Evolutionary conservation across 306 rosid genomes (phyloP).

Genomic region (Malus asiatica): DNA sequence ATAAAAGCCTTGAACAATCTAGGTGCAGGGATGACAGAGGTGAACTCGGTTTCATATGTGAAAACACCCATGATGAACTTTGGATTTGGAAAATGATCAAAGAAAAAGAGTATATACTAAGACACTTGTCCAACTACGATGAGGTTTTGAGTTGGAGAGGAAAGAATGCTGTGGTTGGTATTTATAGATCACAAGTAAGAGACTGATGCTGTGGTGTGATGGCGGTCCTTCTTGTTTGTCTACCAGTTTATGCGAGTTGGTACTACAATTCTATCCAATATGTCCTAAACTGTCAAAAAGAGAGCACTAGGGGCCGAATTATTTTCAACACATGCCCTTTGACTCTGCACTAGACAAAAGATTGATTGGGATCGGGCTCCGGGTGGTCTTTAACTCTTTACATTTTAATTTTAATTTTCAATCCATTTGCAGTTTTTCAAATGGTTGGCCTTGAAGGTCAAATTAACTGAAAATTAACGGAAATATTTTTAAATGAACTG

Average conservation of each 20-base stretch:
- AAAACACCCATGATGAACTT: slow-evolving; percentile 13
- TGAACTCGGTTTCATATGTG: slow-evolving; percentile 16
- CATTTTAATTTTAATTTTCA: neutral
- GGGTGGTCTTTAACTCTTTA: neutral
- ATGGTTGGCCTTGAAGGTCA: no score
- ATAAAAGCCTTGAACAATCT: slow-evolving; percentile 47
- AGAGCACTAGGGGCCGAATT: neutral
- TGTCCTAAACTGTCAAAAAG: neutral
- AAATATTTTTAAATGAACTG: no score
- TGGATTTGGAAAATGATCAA: neutral
- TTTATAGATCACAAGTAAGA: neutral
- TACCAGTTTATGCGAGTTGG: neutral
- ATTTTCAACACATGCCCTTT: neutral
- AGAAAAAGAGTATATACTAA: neutral
- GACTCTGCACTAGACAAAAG: neutral
- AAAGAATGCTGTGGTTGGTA: neutral
- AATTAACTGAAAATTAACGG: no score
- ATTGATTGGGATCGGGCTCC: neutral
- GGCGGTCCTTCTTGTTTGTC: neutral
- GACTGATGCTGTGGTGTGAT: neutral
- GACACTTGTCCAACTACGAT: neutral
- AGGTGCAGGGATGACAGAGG: slow-evolving; percentile 28
- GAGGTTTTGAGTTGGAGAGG: neutral
- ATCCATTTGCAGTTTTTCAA: neutral
- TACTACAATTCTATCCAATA: neutral